Evolutionary conservation across 441 rosid species (phyloP).

Genomic region (Mallotus repandus): DNA sequence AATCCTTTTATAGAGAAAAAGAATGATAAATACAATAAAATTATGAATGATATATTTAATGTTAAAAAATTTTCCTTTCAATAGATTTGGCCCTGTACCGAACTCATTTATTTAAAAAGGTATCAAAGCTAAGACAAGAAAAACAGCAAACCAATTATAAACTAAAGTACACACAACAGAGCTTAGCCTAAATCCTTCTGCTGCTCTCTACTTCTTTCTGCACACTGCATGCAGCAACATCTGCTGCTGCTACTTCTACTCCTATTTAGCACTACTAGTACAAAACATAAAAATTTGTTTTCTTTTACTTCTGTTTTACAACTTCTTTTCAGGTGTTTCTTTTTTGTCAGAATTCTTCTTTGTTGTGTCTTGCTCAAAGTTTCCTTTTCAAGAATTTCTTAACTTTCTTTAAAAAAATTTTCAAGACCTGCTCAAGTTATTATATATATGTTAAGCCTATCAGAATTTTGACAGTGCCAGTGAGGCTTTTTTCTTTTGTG

Average conservation of each 20-base stretch:
- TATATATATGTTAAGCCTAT: too few species aligned
- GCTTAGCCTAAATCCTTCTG: neutral
- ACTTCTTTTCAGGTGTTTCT: constrained; percentile 18
- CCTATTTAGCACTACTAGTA: too few species aligned
- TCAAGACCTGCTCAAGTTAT: too few species aligned
- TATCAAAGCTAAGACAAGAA: constrained; percentile 4
- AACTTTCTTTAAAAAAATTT: neutral
- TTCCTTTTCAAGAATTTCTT: constrained; percentile 1
- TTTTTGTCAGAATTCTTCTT: constrained; percentile 30
- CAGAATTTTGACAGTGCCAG: neutral
- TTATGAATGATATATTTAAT: too few species aligned
- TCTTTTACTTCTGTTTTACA: constrained; percentile 10
- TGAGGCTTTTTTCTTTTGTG: constrained; percentile 1
- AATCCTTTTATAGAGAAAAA: too few species aligned
- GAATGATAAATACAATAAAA: too few species aligned
- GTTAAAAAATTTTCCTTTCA: neutral
- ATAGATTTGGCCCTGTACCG: constrained; percentile 12
- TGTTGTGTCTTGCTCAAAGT: constrained; percentile 18
- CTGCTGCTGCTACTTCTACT: too few species aligned
- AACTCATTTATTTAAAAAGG: constrained; percentile 21
- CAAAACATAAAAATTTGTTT: neutral
- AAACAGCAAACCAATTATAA: neutral
- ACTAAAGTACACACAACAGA: neutral
- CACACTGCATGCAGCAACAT: neutral
- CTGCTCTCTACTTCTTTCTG: neutral